These are phyloP conservation scores for Beta lomatogona DNA, from an alignment of 179 eudicot species.

Conservation along the genomic window DNA sequence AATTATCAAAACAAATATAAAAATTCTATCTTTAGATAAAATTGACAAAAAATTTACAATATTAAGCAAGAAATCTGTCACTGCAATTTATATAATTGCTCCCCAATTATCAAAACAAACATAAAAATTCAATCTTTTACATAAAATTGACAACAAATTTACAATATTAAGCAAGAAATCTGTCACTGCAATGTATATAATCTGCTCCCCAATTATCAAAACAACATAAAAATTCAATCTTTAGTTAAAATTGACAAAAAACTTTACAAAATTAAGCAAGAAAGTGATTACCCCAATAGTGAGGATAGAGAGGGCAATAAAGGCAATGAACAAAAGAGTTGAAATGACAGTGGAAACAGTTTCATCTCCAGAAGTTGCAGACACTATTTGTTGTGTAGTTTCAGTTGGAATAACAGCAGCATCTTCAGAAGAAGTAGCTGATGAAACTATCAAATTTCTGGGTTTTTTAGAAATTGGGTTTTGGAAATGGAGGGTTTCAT, in stretches of 20 bases:
- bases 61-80: too few species aligned
- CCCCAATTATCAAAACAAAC: too few species aligned
- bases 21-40: background rate
- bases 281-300: constrained; percentile 71
- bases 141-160: background rate
- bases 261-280: background rate
- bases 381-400: constrained; percentile 40
- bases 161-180: too few species aligned
- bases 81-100: too few species aligned
- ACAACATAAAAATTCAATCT: background rate
- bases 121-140: background rate
- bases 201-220: too few species aligned
- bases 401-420: constrained; percentile 45
- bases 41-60: background rate
- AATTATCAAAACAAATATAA: background rate
- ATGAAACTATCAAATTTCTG: constrained; percentile 30
- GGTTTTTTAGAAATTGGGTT: constrained; percentile 25
- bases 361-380: constrained; percentile 42
- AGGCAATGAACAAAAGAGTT: constrained; percentile 70
- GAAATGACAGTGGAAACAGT: constrained; percentile 44
- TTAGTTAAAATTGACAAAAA: background rate
- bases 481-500: background rate
- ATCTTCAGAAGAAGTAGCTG: constrained; percentile 42
- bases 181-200: background rate
- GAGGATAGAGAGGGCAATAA: constrained; percentile 67